Base-by-base conservation (phyloP, 305 asterid species). In the Fraxinus sp. region DNA sequence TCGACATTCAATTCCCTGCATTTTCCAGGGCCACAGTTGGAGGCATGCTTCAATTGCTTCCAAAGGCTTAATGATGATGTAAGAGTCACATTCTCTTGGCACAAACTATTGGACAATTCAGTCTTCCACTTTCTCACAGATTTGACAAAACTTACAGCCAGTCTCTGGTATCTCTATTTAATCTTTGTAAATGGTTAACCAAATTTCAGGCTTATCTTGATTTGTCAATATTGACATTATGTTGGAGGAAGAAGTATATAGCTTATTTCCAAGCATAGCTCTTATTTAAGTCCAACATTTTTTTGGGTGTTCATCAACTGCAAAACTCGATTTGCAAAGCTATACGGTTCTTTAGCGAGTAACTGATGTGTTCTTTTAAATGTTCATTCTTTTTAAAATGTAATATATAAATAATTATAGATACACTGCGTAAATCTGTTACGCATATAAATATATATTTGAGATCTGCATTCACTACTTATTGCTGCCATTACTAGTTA, bases 11-110 rank as follows among this genome's bases (percentile, higher is more conserved):
- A 24, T 85, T 87, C 88, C 88, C 89, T 83, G 87, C 84, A 82
- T 88, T 89, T 90, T 86, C 90, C 94, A 90, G 97, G 94, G 92
- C 89, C 74, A 86, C 84, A 52, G 78, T 84, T 89, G 83, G 89
- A 85, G 81, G 82, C 87, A 81, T 84, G 86, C 77, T 74, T 83
- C 82, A 83, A 73, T 85, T 88, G 88, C 88, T 89, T 83, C 84
- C 85, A 59, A 80, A 76, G 81, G 85, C 77, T 80, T 78, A 76
- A 78, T 83, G 90, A 59, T 85, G 85, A 82, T 84, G 80, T 66
- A 33, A 79, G 84, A 84, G 82, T 79, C 22, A 78, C 84, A 84
- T 72, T 80, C 84, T 74, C 82, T 83, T 88, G 87, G 80, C 80
- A 78, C 81, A 78, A 74, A 55, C 79, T 59, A 11, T 78, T 84